Evolutionary conservation across 2,329 filamentous ascomycete genomes (phyloP), one percentile per base, ranked within the genome.

Genomic region (Hypoxylon sp.): DNA sequence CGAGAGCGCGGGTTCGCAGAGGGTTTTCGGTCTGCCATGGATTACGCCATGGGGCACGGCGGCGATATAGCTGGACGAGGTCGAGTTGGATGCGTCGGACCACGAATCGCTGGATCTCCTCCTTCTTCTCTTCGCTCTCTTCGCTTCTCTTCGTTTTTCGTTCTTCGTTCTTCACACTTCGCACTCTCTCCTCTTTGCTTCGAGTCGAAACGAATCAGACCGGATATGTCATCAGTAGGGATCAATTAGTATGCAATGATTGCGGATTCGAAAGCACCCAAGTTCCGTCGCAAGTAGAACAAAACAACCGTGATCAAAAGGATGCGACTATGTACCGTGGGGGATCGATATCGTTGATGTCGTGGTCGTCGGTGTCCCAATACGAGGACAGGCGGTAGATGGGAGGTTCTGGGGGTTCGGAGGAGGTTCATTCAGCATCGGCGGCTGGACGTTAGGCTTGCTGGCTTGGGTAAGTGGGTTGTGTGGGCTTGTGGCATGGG

Each of bases 11-110:
- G 75, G 72, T 78, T 80, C 79, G 79, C 78, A 75, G 70, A 59
- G 69, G 67, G 74, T 74, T 79, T 87, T 87, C 82, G 85, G 84
- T 87, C 85, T 87, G 85, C 85, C 86, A 88, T 88, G 84, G 83
- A 85, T 85, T 87, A 88, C 85, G 85, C 85, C 85, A 88, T 88
- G 78, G 81, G 84, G 80, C 83, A 80, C 43, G 77, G 78, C 63
- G 49, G 66, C 69, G 64, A 43, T 10, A 47, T 59, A 39, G 59
- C 11, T 41, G 13, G 48, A 62, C 62, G 62, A 66, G 59, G 59
- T 62, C 59, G 64, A 66, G 59, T 60, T 62, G 58, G 64, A 62
- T 61, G 59, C 56, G 59, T 43, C 34, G 61, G 61, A 39, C 32
- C 15, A 37, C 39, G 22, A 54, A 41, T 37, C 57, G 43, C 53